phyloP scores from a whole-genome alignment of 1,139 yeast species.

The Kodamaea alishanica region DNA sequence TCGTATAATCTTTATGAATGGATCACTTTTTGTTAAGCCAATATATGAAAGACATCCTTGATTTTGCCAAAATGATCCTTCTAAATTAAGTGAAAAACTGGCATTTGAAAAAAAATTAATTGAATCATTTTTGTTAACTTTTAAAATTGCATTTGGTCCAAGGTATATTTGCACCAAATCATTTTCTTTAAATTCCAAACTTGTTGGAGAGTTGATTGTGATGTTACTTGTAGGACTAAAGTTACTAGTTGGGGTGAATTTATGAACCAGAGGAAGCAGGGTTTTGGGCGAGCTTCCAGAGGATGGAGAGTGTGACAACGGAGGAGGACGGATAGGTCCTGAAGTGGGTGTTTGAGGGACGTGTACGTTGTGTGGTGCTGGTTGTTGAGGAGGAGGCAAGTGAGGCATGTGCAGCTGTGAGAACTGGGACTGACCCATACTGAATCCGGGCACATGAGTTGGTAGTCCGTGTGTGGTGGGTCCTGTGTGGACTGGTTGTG shows the following conservation, averaged over 20 bases:
- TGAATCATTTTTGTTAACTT: constrained; percentile 34
- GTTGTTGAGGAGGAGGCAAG: not conserved
- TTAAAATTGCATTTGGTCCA: constrained; percentile 38
- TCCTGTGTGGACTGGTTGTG: not conserved
- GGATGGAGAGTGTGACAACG: not conserved
- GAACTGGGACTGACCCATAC: not conserved
- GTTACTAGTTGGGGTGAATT: not conserved
- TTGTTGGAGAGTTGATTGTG: not conserved
- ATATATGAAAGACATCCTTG: constrained; percentile 44
- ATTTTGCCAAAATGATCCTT: constrained; percentile 39
- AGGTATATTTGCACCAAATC: constrained; percentile 27
- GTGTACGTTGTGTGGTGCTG: not conserved
- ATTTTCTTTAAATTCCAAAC: not conserved
- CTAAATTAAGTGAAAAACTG: constrained; percentile 33
- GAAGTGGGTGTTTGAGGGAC: not conserved
- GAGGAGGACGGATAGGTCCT: not conserved
- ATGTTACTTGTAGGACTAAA: constrained; percentile 1
- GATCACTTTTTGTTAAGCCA: constrained; percentile 43
- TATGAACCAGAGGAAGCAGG: constrained; percentile 1
- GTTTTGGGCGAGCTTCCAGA: constrained; percentile 1
- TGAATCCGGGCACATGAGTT: constrained; percentile 3
- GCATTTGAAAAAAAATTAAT: constrained; percentile 37
- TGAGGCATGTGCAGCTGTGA: not conserved
- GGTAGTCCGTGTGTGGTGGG: not conserved
- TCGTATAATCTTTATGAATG: constrained; percentile 38